Conservation (phyloP, 192 early-diverging fungal genomes). For the Lobosporangium transversale region DNA sequence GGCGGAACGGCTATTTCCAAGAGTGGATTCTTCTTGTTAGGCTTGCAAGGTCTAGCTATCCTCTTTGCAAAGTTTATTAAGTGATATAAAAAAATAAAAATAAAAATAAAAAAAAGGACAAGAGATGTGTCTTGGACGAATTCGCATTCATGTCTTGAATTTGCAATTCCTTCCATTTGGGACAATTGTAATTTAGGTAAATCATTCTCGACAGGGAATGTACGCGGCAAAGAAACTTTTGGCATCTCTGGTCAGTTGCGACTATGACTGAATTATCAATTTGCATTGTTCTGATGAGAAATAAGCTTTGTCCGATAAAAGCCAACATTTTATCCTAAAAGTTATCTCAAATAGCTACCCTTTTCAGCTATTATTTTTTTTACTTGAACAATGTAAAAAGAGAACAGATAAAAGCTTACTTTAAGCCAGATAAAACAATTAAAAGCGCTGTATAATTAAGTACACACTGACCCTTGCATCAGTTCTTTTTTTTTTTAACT, state of each 20-base stretch:
- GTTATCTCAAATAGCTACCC: no score
- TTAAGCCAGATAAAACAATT: not conserved
- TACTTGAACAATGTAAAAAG: not conserved
- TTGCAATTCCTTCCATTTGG: no score
- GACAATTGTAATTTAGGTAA: no score
- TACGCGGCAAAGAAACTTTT: no score
- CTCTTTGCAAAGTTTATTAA: conserved; percentile 8
- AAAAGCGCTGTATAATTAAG: not conserved
- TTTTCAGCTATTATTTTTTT: no score
- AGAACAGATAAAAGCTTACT: not conserved
- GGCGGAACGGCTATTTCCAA: not conserved
- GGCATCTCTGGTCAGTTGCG: no score
- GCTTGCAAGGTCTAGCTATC: conserved; percentile 6
- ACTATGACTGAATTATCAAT: no score
- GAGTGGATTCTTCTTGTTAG: conserved; percentile 3
- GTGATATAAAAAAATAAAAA: not conserved
- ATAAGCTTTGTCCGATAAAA: no score
- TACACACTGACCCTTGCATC: not conserved
- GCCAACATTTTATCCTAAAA: no score
- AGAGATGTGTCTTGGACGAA: not conserved
- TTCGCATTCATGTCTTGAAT: no score
- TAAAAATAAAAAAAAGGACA: not conserved
- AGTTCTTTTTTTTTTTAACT: not conserved
- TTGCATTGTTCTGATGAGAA: no score
- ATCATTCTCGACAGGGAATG: no score